Percentiles rank a stretch among this genome's conserved stretches.
These are phyloP conservation scores for Teratosphaeriaceae sp. DNA, from an alignment of 2,329 filamentous ascomycete genomes.

Conservation along the genomic window DNA sequence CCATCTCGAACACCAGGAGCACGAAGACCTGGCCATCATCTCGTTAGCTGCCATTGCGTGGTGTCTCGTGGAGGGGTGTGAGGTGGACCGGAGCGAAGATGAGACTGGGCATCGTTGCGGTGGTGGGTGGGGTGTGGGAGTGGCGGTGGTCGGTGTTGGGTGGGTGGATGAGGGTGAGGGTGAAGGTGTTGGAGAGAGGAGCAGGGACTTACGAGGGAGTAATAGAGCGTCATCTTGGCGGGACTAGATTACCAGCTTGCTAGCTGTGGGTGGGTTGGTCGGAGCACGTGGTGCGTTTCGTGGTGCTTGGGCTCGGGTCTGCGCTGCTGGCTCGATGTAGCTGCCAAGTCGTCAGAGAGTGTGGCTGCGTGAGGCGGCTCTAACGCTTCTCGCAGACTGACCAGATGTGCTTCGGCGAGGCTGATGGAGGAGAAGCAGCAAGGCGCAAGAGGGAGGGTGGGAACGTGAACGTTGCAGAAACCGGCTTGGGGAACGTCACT, in stretches of 20 bases:
- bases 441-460: too few species aligned
- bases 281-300: neutral
- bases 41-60: slow-evolving; percentile 8
- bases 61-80: neutral
- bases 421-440: too few species aligned
- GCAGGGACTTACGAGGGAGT: slow-evolving; percentile 52
- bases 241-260: slow-evolving; percentile 11
- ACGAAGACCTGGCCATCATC: slow-evolving; percentile 63
- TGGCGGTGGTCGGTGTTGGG: neutral
- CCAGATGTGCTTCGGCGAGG: too few species aligned
- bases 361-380: too few species aligned
- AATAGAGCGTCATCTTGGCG: slow-evolving; percentile 61
- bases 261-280: neutral
- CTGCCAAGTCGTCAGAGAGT: neutral
- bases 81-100: slow-evolving; percentile 31
- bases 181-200: neutral
- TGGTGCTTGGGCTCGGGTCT: neutral
- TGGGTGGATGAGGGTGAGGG: slow-evolving; percentile 5
- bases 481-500: neutral
- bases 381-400: too few species aligned
- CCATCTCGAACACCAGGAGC: slow-evolving; percentile 77
- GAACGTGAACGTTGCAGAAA: neutral
- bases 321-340: neutral
- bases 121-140: neutral
- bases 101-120: slow-evolving; percentile 27